phyloP scores from a whole-genome alignment of 345 rosid genomes.

The Dimocarpus longan region DNA sequence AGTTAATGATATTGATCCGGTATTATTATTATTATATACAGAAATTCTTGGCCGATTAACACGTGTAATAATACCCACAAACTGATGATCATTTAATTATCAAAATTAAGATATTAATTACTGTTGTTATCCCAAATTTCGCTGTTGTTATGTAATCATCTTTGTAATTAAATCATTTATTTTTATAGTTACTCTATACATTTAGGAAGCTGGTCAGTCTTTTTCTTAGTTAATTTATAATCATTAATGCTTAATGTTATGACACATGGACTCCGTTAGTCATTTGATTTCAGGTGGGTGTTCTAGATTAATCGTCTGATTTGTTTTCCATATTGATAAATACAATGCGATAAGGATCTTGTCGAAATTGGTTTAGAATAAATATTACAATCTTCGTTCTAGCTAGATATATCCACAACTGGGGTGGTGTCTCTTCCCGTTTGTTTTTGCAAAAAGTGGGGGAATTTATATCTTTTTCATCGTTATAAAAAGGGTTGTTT shows the following conservation, averaged over 20 bases:
- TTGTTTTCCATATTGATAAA: too few species aligned
- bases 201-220: too few species aligned
- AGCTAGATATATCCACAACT: too few species aligned
- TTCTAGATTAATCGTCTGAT: not conserved
- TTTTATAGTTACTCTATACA: not conserved
- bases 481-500: too few species aligned
- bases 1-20: not conserved
- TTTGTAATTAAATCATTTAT: not conserved
- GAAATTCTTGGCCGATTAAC: not conserved
- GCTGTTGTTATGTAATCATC: not conserved
- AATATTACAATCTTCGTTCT: too few species aligned
- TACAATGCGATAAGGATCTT: too few species aligned
- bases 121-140: not conserved
- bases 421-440: too few species aligned
- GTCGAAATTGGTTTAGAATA: too few species aligned
- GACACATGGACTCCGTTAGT: slow-evolving; percentile 8
- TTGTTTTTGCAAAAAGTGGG: too few species aligned
- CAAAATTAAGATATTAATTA: not conserved
- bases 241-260: not conserved
- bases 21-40: not conserved
- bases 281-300: not conserved
- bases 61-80: not conserved
- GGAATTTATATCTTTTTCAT: too few species aligned
- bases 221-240: not conserved
- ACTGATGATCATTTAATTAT: not conserved